Evolutionary conservation across 495 filamentous ascomycete species (phyloP), one percentile per base, ranked within the genome.

Genomic region (Penicillium manginii): DNA sequence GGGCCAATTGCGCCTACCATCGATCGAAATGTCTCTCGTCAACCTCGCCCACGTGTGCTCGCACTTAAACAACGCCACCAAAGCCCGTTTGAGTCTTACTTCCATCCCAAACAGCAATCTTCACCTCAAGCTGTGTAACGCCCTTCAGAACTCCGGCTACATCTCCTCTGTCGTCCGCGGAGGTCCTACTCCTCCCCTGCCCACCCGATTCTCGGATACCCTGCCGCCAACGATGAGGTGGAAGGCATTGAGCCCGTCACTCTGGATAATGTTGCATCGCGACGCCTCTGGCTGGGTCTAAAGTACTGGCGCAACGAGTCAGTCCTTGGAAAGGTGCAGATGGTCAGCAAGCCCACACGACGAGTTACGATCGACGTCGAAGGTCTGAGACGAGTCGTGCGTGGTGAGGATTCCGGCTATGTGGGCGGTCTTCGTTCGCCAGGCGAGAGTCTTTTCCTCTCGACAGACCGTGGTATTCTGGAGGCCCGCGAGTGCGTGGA

Each of bases 281-380:
- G 92, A 65, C 81, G 94, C 48, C 74, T 98, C 8, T 98, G 94
- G 94, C 65, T 98, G 9, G 93, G 92, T 9, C 73, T 98, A 65
- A 98, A 98, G 78, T 98, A 98, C 79, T 92, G 83, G 84, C 86
- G 92, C 65, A 91, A 91, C 67, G 78, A 90, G 69, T 91, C 96
- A 3, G 94, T 98, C 50, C 67, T 98, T 55, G 81, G 81, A 32
- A 79, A 85, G 65, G 82, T 96, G 73, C 62, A 63, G 29, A 73
- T 92, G 75, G 78, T 96, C 46, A 88, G 83, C 65, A 94, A 88
- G 69, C 91, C 93, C 10, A 96, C 82, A 67, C 83, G 88, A 64
- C 73, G 84, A 63, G 78, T 96, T 51, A 86, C 79, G 65, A 82
- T 93, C 63, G 78, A 84, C 45, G 73, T 86, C 19, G 54, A 71